These are phyloP conservation scores for Mitragyna speciosa DNA, from an alignment of 257 asterid species.

Conservation along the genomic window DNA sequence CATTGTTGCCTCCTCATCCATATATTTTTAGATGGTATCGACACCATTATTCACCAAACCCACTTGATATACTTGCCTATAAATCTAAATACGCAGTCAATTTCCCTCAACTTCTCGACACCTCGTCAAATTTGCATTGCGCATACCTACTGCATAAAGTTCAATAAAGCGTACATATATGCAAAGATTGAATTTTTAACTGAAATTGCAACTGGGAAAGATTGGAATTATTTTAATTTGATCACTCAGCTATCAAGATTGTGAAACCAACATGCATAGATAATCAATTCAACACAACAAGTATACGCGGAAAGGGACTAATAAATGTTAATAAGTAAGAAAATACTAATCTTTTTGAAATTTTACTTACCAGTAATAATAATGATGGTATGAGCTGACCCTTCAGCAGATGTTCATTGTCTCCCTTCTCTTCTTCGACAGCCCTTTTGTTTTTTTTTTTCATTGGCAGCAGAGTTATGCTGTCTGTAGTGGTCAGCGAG, in stretches of 20 bases:
- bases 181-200: not conserved
- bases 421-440: not conserved
- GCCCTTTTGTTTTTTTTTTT: too few species aligned
- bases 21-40: constrained; percentile 40
- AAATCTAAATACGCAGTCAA: constrained; percentile 3
- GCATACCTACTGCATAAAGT: constrained; percentile 7
- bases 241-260: not conserved
- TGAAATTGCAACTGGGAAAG: not conserved
- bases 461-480: not conserved
- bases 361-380: not conserved
- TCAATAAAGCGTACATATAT: too few species aligned
- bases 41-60: constrained; percentile 41
- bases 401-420: not conserved
- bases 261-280: not conserved
- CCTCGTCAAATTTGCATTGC: constrained; percentile 21
- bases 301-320: not conserved
- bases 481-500: not conserved
- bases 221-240: not conserved
- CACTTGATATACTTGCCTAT: constrained; percentile 6
- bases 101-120: constrained; percentile 5
- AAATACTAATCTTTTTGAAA: not conserved
- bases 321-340: not conserved
- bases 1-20: constrained; percentile 69
- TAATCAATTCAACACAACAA: not conserved
- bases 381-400: not conserved